Evolutionary conservation across 2,329 filamentous ascomycete species (phyloP), one percentile per base, ranked within the genome.

Genomic region (Colletotrichum scovillei): DNA sequence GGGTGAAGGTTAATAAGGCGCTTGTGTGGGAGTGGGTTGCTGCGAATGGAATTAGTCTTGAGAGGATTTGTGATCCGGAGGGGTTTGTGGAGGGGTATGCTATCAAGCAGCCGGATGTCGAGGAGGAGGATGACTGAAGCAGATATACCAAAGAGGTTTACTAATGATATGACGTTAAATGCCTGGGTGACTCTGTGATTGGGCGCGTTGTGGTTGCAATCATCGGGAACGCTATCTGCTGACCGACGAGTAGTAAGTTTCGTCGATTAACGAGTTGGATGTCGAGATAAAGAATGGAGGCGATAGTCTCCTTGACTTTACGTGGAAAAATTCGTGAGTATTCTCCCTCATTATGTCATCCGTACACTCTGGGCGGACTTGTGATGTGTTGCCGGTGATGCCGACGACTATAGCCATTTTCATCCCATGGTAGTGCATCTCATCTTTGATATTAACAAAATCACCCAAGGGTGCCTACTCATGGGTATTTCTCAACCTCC

Each of bases 21-120:
- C 86, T 84, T 3, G 84, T 97, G 6, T 86, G 91, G 77, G 87
- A 87, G 53, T 97, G 94, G 91, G 90, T 92, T 12, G 85, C 87
- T 60, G 84, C 82, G 69, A 88, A 95, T 77, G 84, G 85, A 57
- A 89, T 95, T 69, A 88, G 87, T 64, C 80, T 96, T 63, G 88
- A 90, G 66, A 88, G 88, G 77, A 88, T 92, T 1, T 94, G 97
- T 65, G 92, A 94, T 81, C 89, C 92, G 5, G 88, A 91, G 1
- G 95, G 94, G 1, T 98, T 98, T 76, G 82, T 92, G 7, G 90
- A 92, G 74, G 88, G 90, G 66, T 93, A 93, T 81, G 90, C 90
- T 14, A 82, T 88, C 62, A 88, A 86, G 77, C 81, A 80, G 4
- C 80, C 80, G 69, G 79, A 73, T 12, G 78, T 76, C 6, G 81